Conservation (phyloP, 1,139 yeast species). For the Sugiyamaella pinicola region DNA sequence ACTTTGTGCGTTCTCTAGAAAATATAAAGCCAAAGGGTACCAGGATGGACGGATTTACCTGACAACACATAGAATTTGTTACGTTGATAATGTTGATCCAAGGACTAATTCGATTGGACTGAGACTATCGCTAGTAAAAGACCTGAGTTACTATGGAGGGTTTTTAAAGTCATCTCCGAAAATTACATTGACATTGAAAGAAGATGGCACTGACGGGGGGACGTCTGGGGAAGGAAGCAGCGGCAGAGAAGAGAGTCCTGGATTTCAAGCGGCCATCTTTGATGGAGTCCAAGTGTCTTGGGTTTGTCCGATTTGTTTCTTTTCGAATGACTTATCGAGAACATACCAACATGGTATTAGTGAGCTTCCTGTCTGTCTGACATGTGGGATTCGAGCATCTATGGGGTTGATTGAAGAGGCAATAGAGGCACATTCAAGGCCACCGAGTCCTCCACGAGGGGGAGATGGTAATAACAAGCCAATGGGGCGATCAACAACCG, state of each 20-base stretch:
- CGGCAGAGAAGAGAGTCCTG: conserved; percentile 4
- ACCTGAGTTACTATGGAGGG: conserved; percentile 54
- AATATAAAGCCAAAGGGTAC: conserved; percentile 59
- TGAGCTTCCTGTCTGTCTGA: conserved; percentile 60
- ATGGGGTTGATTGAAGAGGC: conserved; percentile 42
- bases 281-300: conserved; percentile 48
- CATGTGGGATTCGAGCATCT: conserved; percentile 71
- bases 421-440: conserved; percentile 25
- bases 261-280: conserved; percentile 17
- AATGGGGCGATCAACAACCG: neutral
- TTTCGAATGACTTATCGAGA: conserved; percentile 54
- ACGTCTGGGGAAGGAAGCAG: neutral
- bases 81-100: conserved; percentile 58
- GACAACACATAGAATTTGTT: conserved; percentile 72
- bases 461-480: neutral
- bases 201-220: neutral
- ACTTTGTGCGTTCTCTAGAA: conserved; percentile 45
- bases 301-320: conserved; percentile 85
- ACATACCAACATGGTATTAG: conserved; percentile 43
- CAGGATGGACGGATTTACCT: conserved; percentile 80
- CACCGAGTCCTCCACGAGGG: conserved; percentile 13
- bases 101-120: conserved; percentile 53
- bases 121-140: conserved; percentile 50
- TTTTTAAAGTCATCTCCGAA: conserved; percentile 82
- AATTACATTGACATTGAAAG: conserved; percentile 49